These are phyloP conservation scores for Fusarium incarnatum DNA, from an alignment of 2,329 filamentous ascomycete species.

Conservation along the genomic window DNA sequence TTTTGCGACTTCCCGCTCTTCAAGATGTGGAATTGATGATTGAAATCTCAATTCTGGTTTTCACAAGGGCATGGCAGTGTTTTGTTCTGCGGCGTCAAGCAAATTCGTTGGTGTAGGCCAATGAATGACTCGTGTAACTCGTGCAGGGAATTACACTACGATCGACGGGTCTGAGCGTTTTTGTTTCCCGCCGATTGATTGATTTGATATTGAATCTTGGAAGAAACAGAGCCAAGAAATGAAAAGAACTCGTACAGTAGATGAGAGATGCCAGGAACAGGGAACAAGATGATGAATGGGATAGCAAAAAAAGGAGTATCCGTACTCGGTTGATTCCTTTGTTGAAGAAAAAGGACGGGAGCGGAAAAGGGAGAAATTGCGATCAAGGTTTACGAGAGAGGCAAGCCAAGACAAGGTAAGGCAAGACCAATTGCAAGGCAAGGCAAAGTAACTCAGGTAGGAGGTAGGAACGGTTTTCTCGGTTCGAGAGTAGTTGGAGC, in stretches of 20 bases:
- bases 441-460: constrained; percentile 14
- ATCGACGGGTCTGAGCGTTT: constrained; percentile 7
- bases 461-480: constrained; percentile 8
- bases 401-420: constrained; percentile 11
- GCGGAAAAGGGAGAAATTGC: constrained; percentile 27
- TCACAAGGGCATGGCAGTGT: neutral
- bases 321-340: neutral
- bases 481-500: constrained; percentile 20
- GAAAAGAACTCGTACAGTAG: neutral
- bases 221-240: neutral
- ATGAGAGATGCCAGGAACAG: neutral
- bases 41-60: neutral
- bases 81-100: constrained; percentile 13
- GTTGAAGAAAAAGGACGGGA: neutral
- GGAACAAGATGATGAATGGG: neutral
- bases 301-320: neutral
- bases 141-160: constrained; percentile 9
- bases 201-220: neutral
- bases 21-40: constrained; percentile 2
- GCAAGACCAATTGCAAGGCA: constrained; percentile 6
- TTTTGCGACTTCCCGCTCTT: neutral
- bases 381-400: constrained; percentile 24
- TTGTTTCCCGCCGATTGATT: neutral
- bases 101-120: constrained; percentile 18
- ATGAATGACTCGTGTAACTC: constrained; percentile 27